Base-by-base conservation (phyloP, 129 eudicot genomes). In the Cynara cardunculus region DNA sequence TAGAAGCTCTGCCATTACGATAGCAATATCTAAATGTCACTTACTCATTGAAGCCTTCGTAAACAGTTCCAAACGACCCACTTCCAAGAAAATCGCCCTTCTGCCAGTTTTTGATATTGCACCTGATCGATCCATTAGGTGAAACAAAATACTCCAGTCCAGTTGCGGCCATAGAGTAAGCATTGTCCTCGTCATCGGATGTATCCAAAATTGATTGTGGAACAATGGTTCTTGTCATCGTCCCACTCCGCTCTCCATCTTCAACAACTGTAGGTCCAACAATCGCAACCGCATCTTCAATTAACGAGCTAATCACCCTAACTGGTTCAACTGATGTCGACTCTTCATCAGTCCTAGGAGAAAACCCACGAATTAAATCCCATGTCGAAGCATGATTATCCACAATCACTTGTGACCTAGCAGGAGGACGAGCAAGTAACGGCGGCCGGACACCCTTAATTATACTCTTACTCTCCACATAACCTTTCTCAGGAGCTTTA, bases 51-150 rank as follows among this genome's bases (percentile, higher is more conserved):
- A 87, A 87, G 61, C 94, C 98, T 83, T 93, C 96, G 56, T 89
- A 89, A 61, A 93, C 98, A 16, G 94, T 90, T 81, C 98, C 98
- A 81, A 93, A 93, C 13, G 98, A 90, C 67, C 98, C 98, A 80
- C 94, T 88, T 32, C 98, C 98, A 46, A 93, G 86, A 75, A 89
- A 86, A 24, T 89, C 90, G 10, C 98, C 98, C 82, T 90, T 93
- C 80, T 90, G 92, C 98, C 98, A 93, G 62, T 87, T 79, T 61
- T 77, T 88, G 6, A 85, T 76, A 37, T 70, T 81, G 28, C 79
- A 64, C 41, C 84, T 75, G 44, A 71, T 78, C 31, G 82, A 67
- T 49, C 89, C 89, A 74, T 72, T 84, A 0, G 96, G 91, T 14
- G 90, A 91, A 70, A 84, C 65, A 44, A 75, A 69, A 73, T 74